Evolutionary conservation across 2,329 filamentous ascomycete species (phyloP).

Genomic region (Corniculantispora saksenae): DNA sequence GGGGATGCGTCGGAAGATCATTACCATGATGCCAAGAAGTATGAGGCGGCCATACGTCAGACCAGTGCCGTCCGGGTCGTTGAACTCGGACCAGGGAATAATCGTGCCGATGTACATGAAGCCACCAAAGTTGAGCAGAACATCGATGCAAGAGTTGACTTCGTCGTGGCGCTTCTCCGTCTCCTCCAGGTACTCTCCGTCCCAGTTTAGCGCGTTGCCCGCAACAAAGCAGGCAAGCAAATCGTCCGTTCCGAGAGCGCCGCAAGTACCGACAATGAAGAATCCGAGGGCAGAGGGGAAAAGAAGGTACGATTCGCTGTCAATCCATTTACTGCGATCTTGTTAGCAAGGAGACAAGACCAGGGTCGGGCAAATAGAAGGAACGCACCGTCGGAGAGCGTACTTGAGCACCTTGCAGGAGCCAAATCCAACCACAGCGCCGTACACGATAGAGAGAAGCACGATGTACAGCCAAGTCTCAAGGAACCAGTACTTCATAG

Average conservation of each 20-base stretch:
- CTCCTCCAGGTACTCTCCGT: constrained; percentile 59
- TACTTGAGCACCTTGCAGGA: constrained; percentile 49
- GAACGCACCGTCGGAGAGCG: constrained; percentile 35
- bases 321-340: constrained; percentile 51
- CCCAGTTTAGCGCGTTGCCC: constrained; percentile 62
- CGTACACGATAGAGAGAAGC: constrained; percentile 53
- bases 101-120: constrained; percentile 61
- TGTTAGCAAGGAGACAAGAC: background rate
- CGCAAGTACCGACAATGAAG: constrained; percentile 59
- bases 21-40: constrained; percentile 51
- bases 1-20: constrained; percentile 58
- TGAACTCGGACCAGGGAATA: constrained; percentile 57
- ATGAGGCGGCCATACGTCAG: constrained; percentile 53
- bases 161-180: constrained; percentile 58
- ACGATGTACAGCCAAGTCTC: constrained; percentile 64
- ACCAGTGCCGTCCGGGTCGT: constrained; percentile 53
- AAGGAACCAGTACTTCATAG: constrained; percentile 58
- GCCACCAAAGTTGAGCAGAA: constrained; percentile 59
- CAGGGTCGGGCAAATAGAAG: too few relatives aligned
- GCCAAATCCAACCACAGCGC: constrained; percentile 49
- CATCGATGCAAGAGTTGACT: constrained; percentile 59
- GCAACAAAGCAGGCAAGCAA: constrained; percentile 62
- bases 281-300: constrained; percentile 55
- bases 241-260: constrained; percentile 59
- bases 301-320: constrained; percentile 54